Base-by-base conservation (phyloP, 257 asterid species). In the Solanum chmielewskii region DNA sequence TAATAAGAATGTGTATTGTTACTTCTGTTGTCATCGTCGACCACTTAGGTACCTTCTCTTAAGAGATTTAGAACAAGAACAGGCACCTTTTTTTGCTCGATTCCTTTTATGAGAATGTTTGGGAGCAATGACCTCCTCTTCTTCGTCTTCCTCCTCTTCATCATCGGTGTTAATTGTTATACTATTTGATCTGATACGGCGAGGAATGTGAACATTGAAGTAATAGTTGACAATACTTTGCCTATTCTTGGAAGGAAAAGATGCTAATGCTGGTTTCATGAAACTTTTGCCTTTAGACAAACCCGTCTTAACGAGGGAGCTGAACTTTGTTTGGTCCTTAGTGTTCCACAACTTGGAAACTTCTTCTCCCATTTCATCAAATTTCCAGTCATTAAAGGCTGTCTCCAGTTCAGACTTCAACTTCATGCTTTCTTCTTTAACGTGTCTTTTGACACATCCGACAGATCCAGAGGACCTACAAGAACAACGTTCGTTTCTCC, bases 361-460 rank as follows among this genome's bases (percentile, higher is more conserved):
- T 2, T 39, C 88, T 86, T 86, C 90, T 20, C 92, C 93, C 86
- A 90, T 88, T 52, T 86, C 86, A 74, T 80, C 68, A 44, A 90
- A 87, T 64, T 88, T 86, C 92, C 90, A 89, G 42, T 3, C 42
- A 37, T 12, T 15, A 82, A 86, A 91, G 33, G 88, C 91, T 3
- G 86, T 13, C 29, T 89, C 90, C 31, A 91, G 69, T 62, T 90
- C 93, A 31, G 37, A 6, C 71, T 71, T 41, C 62, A 91, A 68
- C 87, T 66, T 77, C 31, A 11, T 64, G 70, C 88, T 84, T 84
- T 88, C 80, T 42, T 86, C 85, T 3, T 27, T 41, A 2, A 90
- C 23, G 41, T 91, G 93, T 20, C 7, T 62, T 35, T 74, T 84
- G 14, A 83, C 78, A 73, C 93, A 91, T 59, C 85, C 75, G 44